Evolutionary conservation across 345 rosid genomes (phyloP).

Genomic region (Kandelia obovata): DNA sequence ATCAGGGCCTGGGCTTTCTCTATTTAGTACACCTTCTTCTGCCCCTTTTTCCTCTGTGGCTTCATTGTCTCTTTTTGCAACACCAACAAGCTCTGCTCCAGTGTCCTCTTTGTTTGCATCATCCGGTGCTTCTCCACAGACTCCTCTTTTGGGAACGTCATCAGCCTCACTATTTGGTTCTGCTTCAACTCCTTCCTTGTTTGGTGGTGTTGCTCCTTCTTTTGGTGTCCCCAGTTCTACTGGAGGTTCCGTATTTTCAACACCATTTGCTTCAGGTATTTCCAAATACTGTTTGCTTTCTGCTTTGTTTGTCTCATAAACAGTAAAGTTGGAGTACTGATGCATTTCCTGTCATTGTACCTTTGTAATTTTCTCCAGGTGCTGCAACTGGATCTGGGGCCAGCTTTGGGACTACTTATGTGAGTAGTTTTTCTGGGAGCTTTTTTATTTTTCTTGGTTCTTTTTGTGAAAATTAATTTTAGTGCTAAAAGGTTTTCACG

Average conservation of each 20-base stretch:
- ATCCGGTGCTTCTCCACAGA: slow-evolving; percentile 38
- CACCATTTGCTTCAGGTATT: slow-evolving; percentile 63
- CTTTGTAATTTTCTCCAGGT: slow-evolving; percentile 33
- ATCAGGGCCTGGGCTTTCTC: slow-evolving; percentile 67
- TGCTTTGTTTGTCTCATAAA: background rate
- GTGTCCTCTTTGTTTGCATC: slow-evolving; percentile 57
- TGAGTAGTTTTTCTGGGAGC: slow-evolving; percentile 38
- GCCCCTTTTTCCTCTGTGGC: slow-evolving; percentile 43
- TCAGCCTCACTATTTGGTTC: slow-evolving; percentile 48
- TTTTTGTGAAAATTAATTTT: background rate
- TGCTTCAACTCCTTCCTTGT: slow-evolving; percentile 61
- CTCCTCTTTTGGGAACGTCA: slow-evolving; percentile 36
- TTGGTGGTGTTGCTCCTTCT: slow-evolving; percentile 44
- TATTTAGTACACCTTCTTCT: slow-evolving; percentile 60
- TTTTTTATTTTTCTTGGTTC: background rate
- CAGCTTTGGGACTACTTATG: slow-evolving; percentile 74
- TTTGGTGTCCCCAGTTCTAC: slow-evolving; percentile 45
- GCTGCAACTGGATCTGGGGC: slow-evolving; percentile 66
- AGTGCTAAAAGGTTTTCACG: background rate
- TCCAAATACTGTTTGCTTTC: slow-evolving; percentile 10
- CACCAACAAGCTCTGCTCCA: slow-evolving; percentile 63
- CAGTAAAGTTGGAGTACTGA: background rate
- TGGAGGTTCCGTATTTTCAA: slow-evolving; percentile 54
- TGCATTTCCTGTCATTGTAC: background rate
- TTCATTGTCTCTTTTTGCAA: slow-evolving; percentile 56